These are phyloP conservation scores for Acacia crassicarpa DNA, from an alignment of 306 rosid genomes.

Conservation along the genomic window DNA sequence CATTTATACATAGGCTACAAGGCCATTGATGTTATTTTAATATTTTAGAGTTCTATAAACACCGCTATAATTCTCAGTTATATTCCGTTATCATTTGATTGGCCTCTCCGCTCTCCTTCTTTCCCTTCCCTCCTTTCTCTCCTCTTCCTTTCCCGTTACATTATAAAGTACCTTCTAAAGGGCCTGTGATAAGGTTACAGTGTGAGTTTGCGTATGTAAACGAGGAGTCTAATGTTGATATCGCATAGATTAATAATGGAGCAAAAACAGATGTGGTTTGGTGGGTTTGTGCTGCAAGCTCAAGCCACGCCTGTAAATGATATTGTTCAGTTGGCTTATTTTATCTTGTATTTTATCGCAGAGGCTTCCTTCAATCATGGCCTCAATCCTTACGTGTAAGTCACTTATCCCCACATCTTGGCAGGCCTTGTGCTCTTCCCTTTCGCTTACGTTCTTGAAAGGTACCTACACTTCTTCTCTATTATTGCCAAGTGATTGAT, in stretches of 20 bases:
- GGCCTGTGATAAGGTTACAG: too few relatives aligned
- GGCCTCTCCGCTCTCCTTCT: too few relatives aligned
- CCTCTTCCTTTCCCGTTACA: too few relatives aligned
- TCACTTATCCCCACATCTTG: constrained; percentile 54
- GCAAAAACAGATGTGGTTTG: neutral
- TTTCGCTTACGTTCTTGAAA: constrained; percentile 59
- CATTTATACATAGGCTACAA: too few relatives aligned
- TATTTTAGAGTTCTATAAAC: too few relatives aligned
- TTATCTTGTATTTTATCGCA: constrained; percentile 47
- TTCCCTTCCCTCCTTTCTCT: too few relatives aligned
- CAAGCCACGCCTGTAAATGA: constrained; percentile 57
- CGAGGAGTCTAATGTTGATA: neutral
- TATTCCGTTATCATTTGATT: too few relatives aligned
- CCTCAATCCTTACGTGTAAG: constrained; percentile 57
- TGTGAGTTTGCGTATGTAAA: neutral
- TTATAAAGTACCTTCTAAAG: neutral
- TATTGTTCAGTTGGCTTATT: constrained; percentile 42
- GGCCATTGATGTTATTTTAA: too few relatives aligned
- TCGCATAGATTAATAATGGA: constrained; percentile 14
- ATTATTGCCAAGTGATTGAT: neutral
- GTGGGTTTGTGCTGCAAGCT: constrained; percentile 31
- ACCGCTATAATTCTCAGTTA: too few relatives aligned
- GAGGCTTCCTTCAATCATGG: constrained; percentile 75
- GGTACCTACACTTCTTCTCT: constrained; percentile 30
- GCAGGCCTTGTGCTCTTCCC: constrained; percentile 43